phyloP scores from a whole-genome alignment of 108 stramenopile genomes.

The Fragilariopsis cylindrus region DNA sequence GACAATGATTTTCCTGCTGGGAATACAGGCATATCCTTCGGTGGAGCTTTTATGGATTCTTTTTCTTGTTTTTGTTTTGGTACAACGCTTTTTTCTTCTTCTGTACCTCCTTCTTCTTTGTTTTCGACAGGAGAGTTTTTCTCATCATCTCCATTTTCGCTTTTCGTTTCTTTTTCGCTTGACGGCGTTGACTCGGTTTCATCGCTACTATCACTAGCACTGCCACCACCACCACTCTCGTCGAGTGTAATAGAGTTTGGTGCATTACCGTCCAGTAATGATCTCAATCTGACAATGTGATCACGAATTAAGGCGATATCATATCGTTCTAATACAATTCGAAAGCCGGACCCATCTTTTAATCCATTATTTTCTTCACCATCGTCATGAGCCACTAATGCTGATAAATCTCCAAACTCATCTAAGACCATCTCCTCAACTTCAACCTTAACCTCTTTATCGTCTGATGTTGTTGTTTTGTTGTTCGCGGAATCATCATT shows the following conservation, averaged over 20 bases:
- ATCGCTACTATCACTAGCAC: background rate
- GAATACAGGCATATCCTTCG: conserved; percentile 38
- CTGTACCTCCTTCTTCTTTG: conserved; percentile 18
- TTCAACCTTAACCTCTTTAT: background rate
- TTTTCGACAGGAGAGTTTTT: conserved; percentile 14
- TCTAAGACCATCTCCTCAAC: conserved; percentile 43
- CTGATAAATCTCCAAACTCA: conserved; percentile 74
- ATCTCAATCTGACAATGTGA: conserved; percentile 59
- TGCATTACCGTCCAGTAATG: conserved; percentile 73
- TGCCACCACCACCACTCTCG: conserved; percentile 18
- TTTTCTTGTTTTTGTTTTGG: conserved; percentile 18
- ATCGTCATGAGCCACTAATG: conserved; percentile 29
- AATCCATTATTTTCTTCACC: conserved; percentile 15
- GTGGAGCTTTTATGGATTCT: conserved; percentile 21
- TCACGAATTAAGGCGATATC: conserved; percentile 63
- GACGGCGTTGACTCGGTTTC: conserved; percentile 6
- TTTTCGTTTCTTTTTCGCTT: conserved; percentile 14
- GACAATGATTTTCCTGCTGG: conserved; percentile 27
- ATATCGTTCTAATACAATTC: conserved; percentile 78
- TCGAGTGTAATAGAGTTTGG: conserved; percentile 46
- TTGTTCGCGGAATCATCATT: conserved; percentile 11
- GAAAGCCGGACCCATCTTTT: conserved; percentile 57
- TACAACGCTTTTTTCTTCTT: background rate
- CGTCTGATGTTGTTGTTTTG: background rate
- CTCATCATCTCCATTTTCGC: conserved; percentile 18